Evolutionary conservation across 768 basidiomycete genomes (phyloP), one percentile per base, ranked within the genome.

Genomic region (Tylopilus sp.): DNA sequence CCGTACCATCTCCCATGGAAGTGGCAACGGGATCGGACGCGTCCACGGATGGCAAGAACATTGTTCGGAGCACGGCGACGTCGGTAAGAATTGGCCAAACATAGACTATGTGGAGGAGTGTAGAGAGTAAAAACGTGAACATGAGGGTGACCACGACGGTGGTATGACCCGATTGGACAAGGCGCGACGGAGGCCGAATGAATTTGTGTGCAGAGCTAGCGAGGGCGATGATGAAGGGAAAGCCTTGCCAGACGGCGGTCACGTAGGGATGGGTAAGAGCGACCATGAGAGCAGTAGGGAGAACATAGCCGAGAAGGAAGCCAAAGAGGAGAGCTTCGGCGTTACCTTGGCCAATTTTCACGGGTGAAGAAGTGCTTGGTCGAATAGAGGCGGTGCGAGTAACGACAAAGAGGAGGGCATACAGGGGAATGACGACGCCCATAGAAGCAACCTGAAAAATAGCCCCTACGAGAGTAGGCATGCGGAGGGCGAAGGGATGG

Each of bases 171-270:
- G 61, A 67, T 17, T 53, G 44, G 12, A 26, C 30, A 45, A 28
- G 14, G 29, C 52, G 53, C 13, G 62, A 55, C 3, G 66, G 58
- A 17, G 61, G 62, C 22, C 78, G 74, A 48, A 78, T 56, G 36
- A 73, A 36, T 16, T 76, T 67, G 57, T 84, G 77, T 1, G 57
- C 42, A 9, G 61, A 58, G 26, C 73, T 66, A 2, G 76, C 74
- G n/a, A 79, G 4, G n/a, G 73, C 72, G 37, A 78, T 65, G 54
- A 71, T 70, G n/a, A 77, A 29, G 10, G 83, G 82, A 55, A 77
- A 82, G 25, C 72, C 55, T 55, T 83, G 82, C 82, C 82, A 84
- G 29, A 77, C 65, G 11, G 77, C 78, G 14, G 80, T 82, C 40
- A 81, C 63, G 42, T 56, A 56, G 0, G 78, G 71, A 46, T 76